phyloP scores from a whole-genome alignment of 768 basidiomycete genomes.

The Amanita fuliginea region DNA sequence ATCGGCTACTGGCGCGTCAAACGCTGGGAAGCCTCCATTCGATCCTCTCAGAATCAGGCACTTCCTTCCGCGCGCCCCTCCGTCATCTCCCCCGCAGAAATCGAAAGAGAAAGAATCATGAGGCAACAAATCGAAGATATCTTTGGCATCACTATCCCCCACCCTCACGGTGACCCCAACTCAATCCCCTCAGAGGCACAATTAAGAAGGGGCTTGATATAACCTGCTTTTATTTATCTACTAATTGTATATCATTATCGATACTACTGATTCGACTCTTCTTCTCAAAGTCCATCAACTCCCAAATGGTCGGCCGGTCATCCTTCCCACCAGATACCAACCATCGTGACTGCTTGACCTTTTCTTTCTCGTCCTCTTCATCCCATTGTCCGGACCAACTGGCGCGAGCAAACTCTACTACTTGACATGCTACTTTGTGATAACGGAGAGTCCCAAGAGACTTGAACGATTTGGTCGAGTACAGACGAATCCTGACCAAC shows the following conservation, averaged over 20 bases:
- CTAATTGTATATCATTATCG: background rate
- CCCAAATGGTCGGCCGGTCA: slow-evolving; percentile 62
- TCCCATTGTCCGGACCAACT: slow-evolving; percentile 28
- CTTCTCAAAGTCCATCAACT: slow-evolving; percentile 35
- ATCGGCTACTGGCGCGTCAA: slow-evolving; percentile 80
- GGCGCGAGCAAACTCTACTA: slow-evolving; percentile 42
- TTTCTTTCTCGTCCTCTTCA: slow-evolving; percentile 34
- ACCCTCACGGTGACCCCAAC: background rate
- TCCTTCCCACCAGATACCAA: slow-evolving; percentile 58
- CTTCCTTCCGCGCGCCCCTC: slow-evolving; percentile 25
- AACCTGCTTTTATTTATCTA: slow-evolving; percentile 7
- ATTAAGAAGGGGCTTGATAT: slow-evolving; percentile 40
- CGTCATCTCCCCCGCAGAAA: slow-evolving; percentile 10
- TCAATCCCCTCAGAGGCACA: slow-evolving; percentile 30
- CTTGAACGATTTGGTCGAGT: slow-evolving; percentile 72
- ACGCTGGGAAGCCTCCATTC: slow-evolving; percentile 70
- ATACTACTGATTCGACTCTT: background rate
- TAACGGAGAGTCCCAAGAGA: slow-evolving; percentile 75
- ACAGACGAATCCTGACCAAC: slow-evolving; percentile 60
- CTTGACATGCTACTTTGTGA: slow-evolving; percentile 72
- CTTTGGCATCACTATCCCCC: slow-evolving; percentile 32
- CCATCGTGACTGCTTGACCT: slow-evolving; percentile 43
- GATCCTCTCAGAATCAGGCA: slow-evolving; percentile 21
- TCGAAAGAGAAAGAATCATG: slow-evolving; percentile 39
- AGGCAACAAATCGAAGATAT: slow-evolving; percentile 39